Conservation (phyloP, 768 basidiomycete species). For the Calocybe cyanea region DNA sequence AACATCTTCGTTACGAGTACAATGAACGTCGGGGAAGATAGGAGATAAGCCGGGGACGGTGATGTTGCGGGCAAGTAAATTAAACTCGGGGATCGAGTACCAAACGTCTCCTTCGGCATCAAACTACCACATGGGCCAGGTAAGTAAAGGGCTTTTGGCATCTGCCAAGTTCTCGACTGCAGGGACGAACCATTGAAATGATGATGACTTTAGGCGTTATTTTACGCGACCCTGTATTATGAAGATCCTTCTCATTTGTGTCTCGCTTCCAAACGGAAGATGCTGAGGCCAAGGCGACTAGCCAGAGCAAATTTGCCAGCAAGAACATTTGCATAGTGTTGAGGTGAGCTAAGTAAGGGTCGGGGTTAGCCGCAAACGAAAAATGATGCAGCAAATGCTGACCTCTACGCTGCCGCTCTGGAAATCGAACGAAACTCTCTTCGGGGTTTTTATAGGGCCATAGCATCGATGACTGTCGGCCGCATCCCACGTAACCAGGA, state of each 20-base stretch:
- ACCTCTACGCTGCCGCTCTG: constrained; percentile 7
- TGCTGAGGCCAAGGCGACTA: constrained; percentile 6
- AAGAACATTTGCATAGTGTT: constrained; percentile 10
- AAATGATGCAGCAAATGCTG: background rate
- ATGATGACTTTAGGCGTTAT: constrained; percentile 12
- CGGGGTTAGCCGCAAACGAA: too few relatives aligned
- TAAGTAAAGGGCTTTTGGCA: background rate
- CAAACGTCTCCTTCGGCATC: constrained; percentile 10
- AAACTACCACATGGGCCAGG: constrained; percentile 2
- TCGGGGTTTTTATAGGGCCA: constrained; percentile 10
- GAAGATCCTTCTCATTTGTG: background rate
- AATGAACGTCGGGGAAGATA: constrained; percentile 10
- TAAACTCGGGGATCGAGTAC: constrained; percentile 10
- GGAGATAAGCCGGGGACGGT: constrained; percentile 11
- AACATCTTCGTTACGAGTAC: constrained; percentile 6
- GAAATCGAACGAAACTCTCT: background rate
- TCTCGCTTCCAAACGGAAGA: background rate
- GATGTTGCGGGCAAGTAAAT: constrained; percentile 9
- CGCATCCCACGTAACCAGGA: background rate
- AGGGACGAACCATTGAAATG: constrained; percentile 11
- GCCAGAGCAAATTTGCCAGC: constrained; percentile 10
- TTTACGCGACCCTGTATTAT: background rate
- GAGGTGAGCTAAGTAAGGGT: constrained; percentile 3
- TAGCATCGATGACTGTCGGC: constrained; percentile 1
- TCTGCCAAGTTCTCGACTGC: background rate